A percentile compares a stretch with the other conserved stretches of the same genome.
Evolutionary conservation across 2,329 filamentous ascomycete species (phyloP).

Genomic region (Lachnellula subtilissima): DNA sequence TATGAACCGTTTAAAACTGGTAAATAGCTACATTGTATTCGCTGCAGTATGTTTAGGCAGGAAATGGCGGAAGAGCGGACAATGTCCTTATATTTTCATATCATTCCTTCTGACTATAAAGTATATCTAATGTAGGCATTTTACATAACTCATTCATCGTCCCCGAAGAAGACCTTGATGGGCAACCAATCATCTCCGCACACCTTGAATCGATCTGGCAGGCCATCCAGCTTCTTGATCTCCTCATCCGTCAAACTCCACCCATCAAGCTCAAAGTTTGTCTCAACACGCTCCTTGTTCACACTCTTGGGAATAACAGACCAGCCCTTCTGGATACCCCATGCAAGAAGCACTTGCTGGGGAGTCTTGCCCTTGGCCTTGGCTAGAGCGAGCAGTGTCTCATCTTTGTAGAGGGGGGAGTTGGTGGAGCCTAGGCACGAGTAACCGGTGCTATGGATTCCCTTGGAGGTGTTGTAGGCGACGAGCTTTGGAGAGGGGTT

Average conservation of each 20-base stretch:
- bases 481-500: constrained; percentile 77
- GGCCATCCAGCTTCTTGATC: constrained; percentile 51
- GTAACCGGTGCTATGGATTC: constrained; percentile 71
- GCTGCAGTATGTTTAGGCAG: too few species aligned
- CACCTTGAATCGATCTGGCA: constrained; percentile 68
- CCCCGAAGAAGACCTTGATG: constrained; percentile 75
- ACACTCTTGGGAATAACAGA: constrained; percentile 84
- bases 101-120: too few species aligned
- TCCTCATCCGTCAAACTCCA: constrained; percentile 71
- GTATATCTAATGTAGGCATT: neutral
- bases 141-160: constrained; percentile 59
- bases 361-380: constrained; percentile 61
- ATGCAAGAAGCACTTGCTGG: constrained; percentile 73
- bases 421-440: constrained; percentile 68
- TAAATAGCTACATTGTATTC: too few species aligned
- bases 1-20: too few species aligned
- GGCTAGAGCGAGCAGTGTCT: constrained; percentile 57
- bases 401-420: constrained; percentile 65
- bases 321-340: constrained; percentile 77
- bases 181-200: constrained; percentile 72
- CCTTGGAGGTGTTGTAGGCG: constrained; percentile 65
- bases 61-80: too few species aligned
- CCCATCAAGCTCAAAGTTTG: constrained; percentile 70
- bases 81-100: too few species aligned
- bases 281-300: constrained; percentile 66